Evolutionary conservation across 805 yeast species (phyloP).

Genomic region (Wickerhamiella nectarea): DNA sequence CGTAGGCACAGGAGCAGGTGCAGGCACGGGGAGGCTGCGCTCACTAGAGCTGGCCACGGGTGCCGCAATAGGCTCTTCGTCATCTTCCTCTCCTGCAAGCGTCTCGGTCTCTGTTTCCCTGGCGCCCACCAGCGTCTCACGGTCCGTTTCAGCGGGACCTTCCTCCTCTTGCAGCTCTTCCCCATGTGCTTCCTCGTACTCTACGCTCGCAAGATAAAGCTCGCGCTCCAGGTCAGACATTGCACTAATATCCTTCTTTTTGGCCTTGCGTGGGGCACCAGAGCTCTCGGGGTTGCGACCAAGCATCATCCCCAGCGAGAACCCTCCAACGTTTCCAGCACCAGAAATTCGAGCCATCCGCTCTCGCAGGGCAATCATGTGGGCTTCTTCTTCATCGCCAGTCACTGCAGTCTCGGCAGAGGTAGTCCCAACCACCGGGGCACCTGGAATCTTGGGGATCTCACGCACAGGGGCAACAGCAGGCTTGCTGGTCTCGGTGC

Average conservation of each 20-base stretch:
- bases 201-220: slow-evolving; percentile 12
- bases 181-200: slow-evolving; percentile 9
- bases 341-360: slow-evolving; percentile 95
- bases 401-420: slow-evolving; percentile 3
- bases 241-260: slow-evolving; percentile 14
- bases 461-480: neutral
- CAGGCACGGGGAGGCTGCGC: too few relatives aligned
- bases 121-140: slow-evolving; percentile 1
- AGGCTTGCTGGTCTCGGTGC: neutral
- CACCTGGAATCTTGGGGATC: too few relatives aligned
- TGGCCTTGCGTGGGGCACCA: slow-evolving; percentile 6
- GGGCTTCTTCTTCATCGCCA: slow-evolving; percentile 38
- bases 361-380: slow-evolving; percentile 65
- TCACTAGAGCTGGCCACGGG: too few relatives aligned
- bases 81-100: slow-evolving; percentile 3
- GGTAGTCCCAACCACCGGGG: neutral
- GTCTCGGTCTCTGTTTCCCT: slow-evolving; percentile 6
- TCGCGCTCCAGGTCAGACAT: slow-evolving; percentile 14
- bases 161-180: neutral
- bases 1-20: neutral
- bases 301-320: slow-evolving; percentile 32
- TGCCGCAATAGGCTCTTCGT: too few relatives aligned
- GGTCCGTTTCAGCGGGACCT: neutral
- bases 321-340: slow-evolving; percentile 70
- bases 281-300: slow-evolving; percentile 3